A percentile compares a stretch with the other conserved stretches of the same genome.
phyloP scores from a whole-genome alignment of 78 protist species.

The Thecamonas trahens region DNA sequence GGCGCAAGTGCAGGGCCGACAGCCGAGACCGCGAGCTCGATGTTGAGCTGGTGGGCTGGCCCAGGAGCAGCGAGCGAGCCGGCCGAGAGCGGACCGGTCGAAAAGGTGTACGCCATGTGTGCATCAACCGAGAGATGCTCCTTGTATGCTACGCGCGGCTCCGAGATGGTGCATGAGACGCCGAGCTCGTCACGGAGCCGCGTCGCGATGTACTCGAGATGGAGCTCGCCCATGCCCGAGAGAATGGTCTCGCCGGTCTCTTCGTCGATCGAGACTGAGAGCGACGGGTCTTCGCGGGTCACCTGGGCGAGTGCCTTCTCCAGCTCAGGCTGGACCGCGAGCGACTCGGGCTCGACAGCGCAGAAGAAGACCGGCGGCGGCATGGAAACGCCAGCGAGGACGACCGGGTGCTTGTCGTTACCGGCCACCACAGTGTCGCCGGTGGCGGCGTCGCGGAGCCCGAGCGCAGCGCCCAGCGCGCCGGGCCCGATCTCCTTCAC shows the following conservation, averaged over 20 bases:
- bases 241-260: constrained; percentile 44
- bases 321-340: constrained; percentile 21
- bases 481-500: not conserved
- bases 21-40: no score
- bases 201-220: constrained; percentile 48
- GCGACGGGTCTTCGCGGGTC: constrained; percentile 60
- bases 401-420: not conserved
- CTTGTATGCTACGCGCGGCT: no score
- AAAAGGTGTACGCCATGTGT: no score
- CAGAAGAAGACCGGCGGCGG: constrained; percentile 65
- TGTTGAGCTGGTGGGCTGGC: no score
- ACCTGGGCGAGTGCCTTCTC: constrained; percentile 25
- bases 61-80: no score
- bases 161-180: not conserved
- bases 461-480: constrained; percentile 40
- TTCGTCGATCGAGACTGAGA: constrained; percentile 23
- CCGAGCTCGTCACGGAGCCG: not conserved
- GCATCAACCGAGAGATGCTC: no score
- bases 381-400: constrained; percentile 27
- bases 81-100: not conserved
- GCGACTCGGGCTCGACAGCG: constrained; percentile 36
- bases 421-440: constrained; percentile 57
- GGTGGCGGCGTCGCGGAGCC: constrained; percentile 40
- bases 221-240: constrained; percentile 81
- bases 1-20: no score